A percentile compares a stretch with the other conserved stretches of the same genome.
These are phyloP conservation scores for Sporobolomyces phaffii DNA, from an alignment of 768 basidiomycete genomes.

Conservation along the genomic window DNA sequence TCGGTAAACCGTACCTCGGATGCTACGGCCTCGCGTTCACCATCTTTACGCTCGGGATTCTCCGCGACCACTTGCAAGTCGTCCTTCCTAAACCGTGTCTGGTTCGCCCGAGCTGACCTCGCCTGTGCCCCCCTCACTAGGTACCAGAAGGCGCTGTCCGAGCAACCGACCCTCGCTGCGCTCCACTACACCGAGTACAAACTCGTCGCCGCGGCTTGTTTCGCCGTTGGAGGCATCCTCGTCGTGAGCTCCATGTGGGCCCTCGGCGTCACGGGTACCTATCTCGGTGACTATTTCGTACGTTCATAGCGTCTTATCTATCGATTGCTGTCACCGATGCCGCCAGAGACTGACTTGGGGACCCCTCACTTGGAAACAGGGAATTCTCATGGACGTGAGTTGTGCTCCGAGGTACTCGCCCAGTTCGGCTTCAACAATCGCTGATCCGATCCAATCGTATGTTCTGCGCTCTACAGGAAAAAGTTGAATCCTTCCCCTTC, in stretches of 20 bases:
- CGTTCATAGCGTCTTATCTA: neutral
- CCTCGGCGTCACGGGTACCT: conserved; percentile 87
- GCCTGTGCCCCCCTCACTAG: too few species aligned
- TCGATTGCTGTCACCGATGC: too few species aligned
- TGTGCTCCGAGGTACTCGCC: too few species aligned
- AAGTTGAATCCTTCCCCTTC: conserved; percentile 93
- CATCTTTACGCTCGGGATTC: conserved; percentile 77
- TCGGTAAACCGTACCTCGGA: conserved; percentile 56
- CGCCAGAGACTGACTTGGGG: too few species aligned
- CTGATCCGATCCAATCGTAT: neutral
- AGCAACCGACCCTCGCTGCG: conserved; percentile 65
- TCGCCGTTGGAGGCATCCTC: conserved; percentile 70
- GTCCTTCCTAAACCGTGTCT: neutral
- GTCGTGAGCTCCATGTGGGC: conserved; percentile 84
- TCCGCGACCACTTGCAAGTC: conserved; percentile 78
- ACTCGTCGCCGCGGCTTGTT: conserved; percentile 55
- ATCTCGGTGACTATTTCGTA: conserved; percentile 52
- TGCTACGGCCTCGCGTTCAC: conserved; percentile 79
- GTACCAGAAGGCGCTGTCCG: conserved; percentile 65
- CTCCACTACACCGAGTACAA: conserved; percentile 64
- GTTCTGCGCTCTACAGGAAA: conserved; percentile 16
- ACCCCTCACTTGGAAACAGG: too few species aligned
- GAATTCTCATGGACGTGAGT: conserved; percentile 61
- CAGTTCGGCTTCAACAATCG: too few species aligned
- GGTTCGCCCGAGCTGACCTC: too few species aligned